These are phyloP conservation scores for Exophiala bonariae DNA, from an alignment of 2,329 filamentous ascomycete species.

Conservation along the genomic window DNA sequence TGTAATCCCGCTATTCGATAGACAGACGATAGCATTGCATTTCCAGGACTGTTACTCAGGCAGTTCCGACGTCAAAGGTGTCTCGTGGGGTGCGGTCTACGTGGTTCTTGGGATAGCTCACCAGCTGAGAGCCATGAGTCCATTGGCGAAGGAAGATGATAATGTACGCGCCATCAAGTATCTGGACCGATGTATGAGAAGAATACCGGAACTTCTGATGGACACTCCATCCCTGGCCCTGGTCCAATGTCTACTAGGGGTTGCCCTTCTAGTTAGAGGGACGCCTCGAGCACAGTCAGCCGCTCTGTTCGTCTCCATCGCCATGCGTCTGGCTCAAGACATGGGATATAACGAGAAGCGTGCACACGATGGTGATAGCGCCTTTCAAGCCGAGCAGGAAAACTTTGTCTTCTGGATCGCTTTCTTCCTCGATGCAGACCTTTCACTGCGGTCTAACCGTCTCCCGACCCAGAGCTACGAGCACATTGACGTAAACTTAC, in stretches of 20 bases:
- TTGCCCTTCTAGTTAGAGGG: conserved; percentile 90
- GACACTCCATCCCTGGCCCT: conserved; percentile 91
- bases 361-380: conserved; percentile 76
- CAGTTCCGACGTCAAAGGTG: conserved; percentile 87
- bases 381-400: conserved; percentile 86
- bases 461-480: conserved; percentile 7
- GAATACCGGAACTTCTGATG: conserved; percentile 88
- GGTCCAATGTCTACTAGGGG: conserved; percentile 90
- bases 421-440: conserved; percentile 69
- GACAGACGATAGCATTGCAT: conserved; percentile 95
- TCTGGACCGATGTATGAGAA: conserved; percentile 91
- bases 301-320: conserved; percentile 84
- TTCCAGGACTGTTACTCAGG: conserved; percentile 90
- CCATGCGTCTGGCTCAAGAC: conserved; percentile 69
- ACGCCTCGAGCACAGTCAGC: conserved; percentile 94
- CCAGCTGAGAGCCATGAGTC: conserved; percentile 92
- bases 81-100: conserved; percentile 97
- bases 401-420: conserved; percentile 76
- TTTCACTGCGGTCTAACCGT: conserved; percentile 10
- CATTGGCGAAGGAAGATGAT: conserved; percentile 82
- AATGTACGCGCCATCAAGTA: conserved; percentile 93
- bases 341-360: conserved; percentile 10
- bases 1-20: conserved; percentile 95
- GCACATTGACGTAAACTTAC: conserved; percentile 89
- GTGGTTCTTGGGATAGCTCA: conserved; percentile 88